Percentiles rank a stretch among this genome's conserved stretches.
These are phyloP conservation scores for Paraphoma chrysanthemicola DNA, from an alignment of 2,329 filamentous ascomycete genomes.

Conservation along the genomic window DNA sequence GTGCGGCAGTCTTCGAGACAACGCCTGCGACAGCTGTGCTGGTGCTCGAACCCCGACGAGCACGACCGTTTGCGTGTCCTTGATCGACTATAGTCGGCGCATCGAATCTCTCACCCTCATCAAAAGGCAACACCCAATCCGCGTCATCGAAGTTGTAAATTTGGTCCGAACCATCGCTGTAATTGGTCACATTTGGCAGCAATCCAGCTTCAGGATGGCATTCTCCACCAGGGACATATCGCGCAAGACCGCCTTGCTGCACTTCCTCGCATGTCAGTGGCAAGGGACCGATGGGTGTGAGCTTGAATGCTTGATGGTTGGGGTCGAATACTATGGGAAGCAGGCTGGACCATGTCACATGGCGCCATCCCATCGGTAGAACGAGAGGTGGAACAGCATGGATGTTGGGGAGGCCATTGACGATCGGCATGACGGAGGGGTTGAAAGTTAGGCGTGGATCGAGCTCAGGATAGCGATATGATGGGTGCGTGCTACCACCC, in stretches of 20 bases:
- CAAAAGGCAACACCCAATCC: conserved; percentile 18
- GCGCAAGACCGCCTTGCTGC: conserved; percentile 17
- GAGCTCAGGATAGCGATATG: conserved; percentile 19
- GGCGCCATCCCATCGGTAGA: conserved; percentile 20
- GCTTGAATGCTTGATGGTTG: conserved; percentile 23
- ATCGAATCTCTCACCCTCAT: conserved; percentile 5
- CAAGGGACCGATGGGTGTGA: conserved; percentile 24
- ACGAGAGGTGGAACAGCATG: conserved; percentile 2
- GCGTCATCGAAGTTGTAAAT: conserved; percentile 24
- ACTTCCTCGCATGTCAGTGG: conserved; percentile 28
- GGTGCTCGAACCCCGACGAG: too few species aligned
- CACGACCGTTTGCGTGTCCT: too few species aligned
- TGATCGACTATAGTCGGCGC: not conserved
- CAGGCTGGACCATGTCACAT: conserved; percentile 20
- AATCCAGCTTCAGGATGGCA: conserved; percentile 19
- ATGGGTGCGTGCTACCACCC: conserved; percentile 23
- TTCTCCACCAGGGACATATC: conserved; percentile 23
- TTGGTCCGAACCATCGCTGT: conserved; percentile 22
- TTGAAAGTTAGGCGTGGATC: conserved; percentile 24
- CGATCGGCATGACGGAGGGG: conserved; percentile 11
- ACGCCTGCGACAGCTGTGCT: too few species aligned
- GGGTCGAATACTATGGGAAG: conserved; percentile 26
- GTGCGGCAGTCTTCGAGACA: not conserved
- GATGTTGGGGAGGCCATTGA: conserved; percentile 20
- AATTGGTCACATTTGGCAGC: conserved; percentile 6